Evolutionary conservation across 31 red algal species (phyloP), one percentile per base, ranked within the genome.

Genomic region (Bonnemaisonia californica): DNA sequence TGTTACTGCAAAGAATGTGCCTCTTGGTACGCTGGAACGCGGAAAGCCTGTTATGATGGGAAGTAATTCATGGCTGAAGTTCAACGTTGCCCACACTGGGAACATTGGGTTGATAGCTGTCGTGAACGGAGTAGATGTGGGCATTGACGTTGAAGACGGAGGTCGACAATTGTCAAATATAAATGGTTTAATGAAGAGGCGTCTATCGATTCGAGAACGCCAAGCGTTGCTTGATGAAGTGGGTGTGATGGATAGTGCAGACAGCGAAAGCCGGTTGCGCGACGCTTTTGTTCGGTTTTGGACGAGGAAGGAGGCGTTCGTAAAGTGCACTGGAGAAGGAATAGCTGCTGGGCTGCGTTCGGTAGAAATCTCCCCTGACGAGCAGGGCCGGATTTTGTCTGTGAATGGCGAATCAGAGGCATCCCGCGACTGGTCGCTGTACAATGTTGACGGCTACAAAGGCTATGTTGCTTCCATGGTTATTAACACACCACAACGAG

Each of bases 291-390:
- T 91, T 28, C 41, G 29, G 3, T 9, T 71, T 21, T 91, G 88
- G 88, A 91, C 88, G 36, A 36, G 80, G 41, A 91, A 91, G 63
- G 88, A 91, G 72, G 88, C 88, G 63, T 83, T 91, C 36, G 41
- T 91, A 9, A 91, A 91, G 41, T 83, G 80, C 65, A 84, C 79
- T 21, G 88, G 88, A 41, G 63, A 60, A 21, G 88, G 88, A 27
- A 91, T 91, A 40, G 23, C 36, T 4, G 51, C 77, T 23, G 88
- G 88, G n/a, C 74, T 91, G 34, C 47, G 40, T 4, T 79, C 88
- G 21, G 81, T 91, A 30, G 72, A 83, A 73, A 72, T 91, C 13
- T 21, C 26, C 0, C 19, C 26, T 7, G 77, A 27, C 60, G 18
- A 30, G 4, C 4, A 81, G 11, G 11, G 24, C 7, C 8, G 59